phyloP scores from a whole-genome alignment of 2,329 filamentous ascomycete genomes.

The Plenodomus tracheiphilus region DNA sequence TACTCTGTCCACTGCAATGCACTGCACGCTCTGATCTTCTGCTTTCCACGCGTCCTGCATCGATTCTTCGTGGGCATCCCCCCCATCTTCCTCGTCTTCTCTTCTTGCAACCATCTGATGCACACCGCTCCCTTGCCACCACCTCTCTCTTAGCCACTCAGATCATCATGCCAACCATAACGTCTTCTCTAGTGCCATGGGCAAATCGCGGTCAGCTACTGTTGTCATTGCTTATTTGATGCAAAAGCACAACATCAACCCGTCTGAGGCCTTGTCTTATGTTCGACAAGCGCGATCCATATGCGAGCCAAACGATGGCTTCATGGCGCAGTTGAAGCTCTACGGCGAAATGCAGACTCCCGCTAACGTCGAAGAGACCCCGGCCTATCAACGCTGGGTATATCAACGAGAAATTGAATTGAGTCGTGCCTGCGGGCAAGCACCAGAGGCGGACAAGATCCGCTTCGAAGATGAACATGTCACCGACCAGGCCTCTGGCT shows the following conservation, averaged over 20 bases:
- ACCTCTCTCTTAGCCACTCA: slow-evolving; percentile 26
- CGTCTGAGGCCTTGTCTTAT: slow-evolving; percentile 68
- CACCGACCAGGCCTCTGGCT: slow-evolving; percentile 44
- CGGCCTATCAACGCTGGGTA: slow-evolving; percentile 79
- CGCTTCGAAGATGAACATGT: slow-evolving; percentile 76
- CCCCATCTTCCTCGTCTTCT: slow-evolving; percentile 17
- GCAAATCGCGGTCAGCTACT: slow-evolving; percentile 89
- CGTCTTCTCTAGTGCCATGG: slow-evolving; percentile 74
- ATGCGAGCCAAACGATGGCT: slow-evolving; percentile 87
- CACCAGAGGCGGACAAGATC: slow-evolving; percentile 74
- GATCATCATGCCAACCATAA: slow-evolving; percentile 40
- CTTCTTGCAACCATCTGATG: slow-evolving; percentile 15
- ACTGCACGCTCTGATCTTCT: slow-evolving; percentile 12
- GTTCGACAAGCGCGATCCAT: slow-evolving; percentile 73
- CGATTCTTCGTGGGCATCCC: slow-evolving; percentile 11
- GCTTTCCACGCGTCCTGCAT: slow-evolving; percentile 29
- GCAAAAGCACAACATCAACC: slow-evolving; percentile 54
- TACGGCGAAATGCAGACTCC: slow-evolving; percentile 89
- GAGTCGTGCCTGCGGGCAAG: slow-evolving; percentile 73
- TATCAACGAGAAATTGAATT: slow-evolving; percentile 68
- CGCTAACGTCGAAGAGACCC: slow-evolving; percentile 66
- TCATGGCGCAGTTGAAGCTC: slow-evolving; percentile 84
- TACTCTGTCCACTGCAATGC: slow-evolving; percentile 8
- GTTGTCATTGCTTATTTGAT: slow-evolving; percentile 85
- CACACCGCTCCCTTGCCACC: slow-evolving; percentile 46